These are phyloP conservation scores for Salix udensis DNA, from an alignment of 345 rosid species.

Conservation along the genomic window DNA sequence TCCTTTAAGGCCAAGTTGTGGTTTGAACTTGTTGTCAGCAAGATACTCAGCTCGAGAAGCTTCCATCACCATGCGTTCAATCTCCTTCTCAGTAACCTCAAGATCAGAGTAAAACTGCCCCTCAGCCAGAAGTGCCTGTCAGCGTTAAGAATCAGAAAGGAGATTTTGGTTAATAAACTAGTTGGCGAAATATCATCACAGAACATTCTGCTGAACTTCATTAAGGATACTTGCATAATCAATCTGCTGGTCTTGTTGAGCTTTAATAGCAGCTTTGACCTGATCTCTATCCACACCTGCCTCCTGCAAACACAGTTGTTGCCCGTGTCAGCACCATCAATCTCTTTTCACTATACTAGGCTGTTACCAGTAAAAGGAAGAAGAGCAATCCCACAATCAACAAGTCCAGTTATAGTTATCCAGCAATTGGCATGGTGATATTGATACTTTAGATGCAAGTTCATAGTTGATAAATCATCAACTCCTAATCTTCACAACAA, in stretches of 20 bases:
- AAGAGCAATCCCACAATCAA: neutral
- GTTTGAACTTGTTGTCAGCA: conserved; percentile 57
- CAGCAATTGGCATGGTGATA: neutral
- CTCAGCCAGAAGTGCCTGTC: conserved; percentile 92
- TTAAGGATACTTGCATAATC: conserved; percentile 58
- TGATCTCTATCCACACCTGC: conserved; percentile 81
- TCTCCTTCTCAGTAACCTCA: conserved; percentile 96
- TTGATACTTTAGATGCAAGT: neutral
- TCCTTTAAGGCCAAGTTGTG: conserved; percentile 54
- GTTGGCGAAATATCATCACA: neutral
- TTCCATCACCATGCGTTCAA: conserved; percentile 90
- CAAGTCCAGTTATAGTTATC: neutral
- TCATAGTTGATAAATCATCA: neutral
- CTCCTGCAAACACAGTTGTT: conserved; percentile 55
- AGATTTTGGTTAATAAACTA: conserved; percentile 6
- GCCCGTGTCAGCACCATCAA: neutral
- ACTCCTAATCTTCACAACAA: neutral
- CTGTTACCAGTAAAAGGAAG: neutral
- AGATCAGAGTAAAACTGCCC: conserved; percentile 86
- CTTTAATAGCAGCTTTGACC: conserved; percentile 97
- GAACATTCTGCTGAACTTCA: neutral
- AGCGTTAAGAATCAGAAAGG: neutral
- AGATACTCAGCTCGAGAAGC: conserved; percentile 97
- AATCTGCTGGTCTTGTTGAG: conserved; percentile 97
- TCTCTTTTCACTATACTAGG: neutral